phyloP scores from a whole-genome alignment of 805 yeast genomes.

The Ogataea thermomethanolica region DNA sequence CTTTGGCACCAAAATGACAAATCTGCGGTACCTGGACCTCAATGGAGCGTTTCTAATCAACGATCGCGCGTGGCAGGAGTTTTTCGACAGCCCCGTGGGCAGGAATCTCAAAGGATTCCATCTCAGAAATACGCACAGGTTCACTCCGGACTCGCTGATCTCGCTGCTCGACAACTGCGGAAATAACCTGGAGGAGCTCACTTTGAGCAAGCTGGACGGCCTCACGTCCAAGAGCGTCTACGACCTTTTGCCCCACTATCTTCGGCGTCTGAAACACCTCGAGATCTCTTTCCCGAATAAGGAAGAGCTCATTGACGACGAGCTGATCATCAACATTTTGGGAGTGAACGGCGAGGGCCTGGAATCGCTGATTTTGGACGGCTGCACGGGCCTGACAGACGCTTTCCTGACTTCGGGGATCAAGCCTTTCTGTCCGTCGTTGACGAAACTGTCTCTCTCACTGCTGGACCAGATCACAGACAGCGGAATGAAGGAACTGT shows the following conservation, averaged over 20 bases:
- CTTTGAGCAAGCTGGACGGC: constrained; percentile 71
- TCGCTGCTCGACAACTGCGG: constrained; percentile 61
- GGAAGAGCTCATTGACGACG: constrained; percentile 67
- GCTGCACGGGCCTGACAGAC: constrained; percentile 73
- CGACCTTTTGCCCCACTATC: constrained; percentile 61
- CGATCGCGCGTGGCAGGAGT: constrained; percentile 71
- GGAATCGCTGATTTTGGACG: constrained; percentile 58
- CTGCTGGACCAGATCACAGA: constrained; percentile 64
- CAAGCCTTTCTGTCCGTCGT: constrained; percentile 50
- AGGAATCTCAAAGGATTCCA: constrained; percentile 54
- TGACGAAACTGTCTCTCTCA: constrained; percentile 57
- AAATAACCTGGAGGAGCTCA: constrained; percentile 50
- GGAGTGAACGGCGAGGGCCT: constrained; percentile 62
- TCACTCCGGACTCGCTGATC: constrained; percentile 62
- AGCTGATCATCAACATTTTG: constrained; percentile 56
- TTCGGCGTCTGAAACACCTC: constrained; percentile 51
- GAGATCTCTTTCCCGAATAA: constrained; percentile 67
- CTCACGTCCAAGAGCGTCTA: constrained; percentile 54
- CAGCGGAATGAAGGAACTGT: constrained; percentile 58
- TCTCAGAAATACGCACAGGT: constrained; percentile 78
- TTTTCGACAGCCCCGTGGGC: constrained; percentile 55
- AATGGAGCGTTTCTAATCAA: constrained; percentile 90
- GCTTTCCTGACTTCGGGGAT: constrained; percentile 53
- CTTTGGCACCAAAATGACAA: constrained; percentile 53
- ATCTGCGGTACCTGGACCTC: constrained; percentile 54